A percentile compares a stretch with the other conserved stretches of the same genome.
Conservation (phyloP, 169 alveolate species). For the Blepharisma undulans region DNA sequence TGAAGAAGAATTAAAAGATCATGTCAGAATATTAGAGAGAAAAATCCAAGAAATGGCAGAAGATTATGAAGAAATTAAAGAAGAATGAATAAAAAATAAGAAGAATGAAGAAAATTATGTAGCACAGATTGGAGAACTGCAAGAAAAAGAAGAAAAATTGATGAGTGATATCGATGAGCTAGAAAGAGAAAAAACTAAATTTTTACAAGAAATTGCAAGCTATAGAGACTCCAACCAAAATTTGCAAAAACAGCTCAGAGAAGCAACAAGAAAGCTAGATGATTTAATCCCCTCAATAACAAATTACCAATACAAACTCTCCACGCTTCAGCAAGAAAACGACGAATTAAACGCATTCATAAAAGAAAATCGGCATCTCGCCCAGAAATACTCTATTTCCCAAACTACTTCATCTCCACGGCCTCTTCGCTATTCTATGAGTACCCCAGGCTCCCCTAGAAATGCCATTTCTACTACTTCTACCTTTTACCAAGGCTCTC, state of each 20-base stretch:
- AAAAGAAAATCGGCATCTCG: background rate
- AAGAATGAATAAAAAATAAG: background rate
- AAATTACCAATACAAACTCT: background rate
- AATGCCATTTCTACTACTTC: background rate
- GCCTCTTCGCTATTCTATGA: background rate
- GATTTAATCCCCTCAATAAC: background rate
- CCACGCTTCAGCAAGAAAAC: background rate
- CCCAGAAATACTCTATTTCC: background rate
- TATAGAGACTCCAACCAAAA: background rate
- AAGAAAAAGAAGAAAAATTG: background rate
- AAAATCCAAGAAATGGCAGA: background rate
- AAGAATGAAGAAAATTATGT: conserved; percentile 1
- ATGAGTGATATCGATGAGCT: background rate
- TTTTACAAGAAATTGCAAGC: background rate
- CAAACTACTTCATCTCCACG: background rate
- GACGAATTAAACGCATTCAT: background rate
- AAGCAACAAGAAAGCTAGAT: background rate
- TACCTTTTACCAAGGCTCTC: background rate
- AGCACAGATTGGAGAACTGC: background rate
- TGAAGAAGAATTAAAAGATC: background rate
- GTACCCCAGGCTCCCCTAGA: background rate
- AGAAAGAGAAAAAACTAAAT: background rate
- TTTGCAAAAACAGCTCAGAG: background rate
- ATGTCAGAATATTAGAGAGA: background rate
- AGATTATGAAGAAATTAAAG: background rate